Base-by-base conservation (phyloP, 331 rosid species). In the Pyracantha coccinea region DNA sequence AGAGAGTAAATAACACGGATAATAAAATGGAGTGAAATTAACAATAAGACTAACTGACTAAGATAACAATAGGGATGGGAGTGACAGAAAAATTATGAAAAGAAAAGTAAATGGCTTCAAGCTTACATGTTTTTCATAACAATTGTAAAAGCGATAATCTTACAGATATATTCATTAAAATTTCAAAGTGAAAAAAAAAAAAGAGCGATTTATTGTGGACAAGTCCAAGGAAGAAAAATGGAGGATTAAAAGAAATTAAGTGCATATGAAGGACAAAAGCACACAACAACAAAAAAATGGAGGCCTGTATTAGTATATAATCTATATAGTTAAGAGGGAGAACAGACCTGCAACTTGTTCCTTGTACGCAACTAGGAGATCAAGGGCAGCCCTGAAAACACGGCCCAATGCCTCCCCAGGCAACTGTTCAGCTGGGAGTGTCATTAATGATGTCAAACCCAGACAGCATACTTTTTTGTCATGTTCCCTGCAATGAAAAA, bases 401-500 rank as follows among this genome's bases (percentile, higher is more conserved):
- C 94, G 87, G 66, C 95, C 96, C 33, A 93, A 87, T 71, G 98
- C 98, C 68, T 93, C 97, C 21, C 78, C 91, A 2, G 90, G 92
- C 74, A 93, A 84, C 45, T 77, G 98, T 73, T 88, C 91, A 2
- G 87, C 89, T 6, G 98, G 91, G 71, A 93, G 94, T 35, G 87
- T 81, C 78, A 93, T 79, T 44, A 93, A 74, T 12, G 98, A 93
- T 41, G 91, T 91, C 82, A 93, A 83, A 69, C 98, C 98, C 87
- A 93, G 85, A 85, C 97, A 89, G 86, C 98, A 91, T 47, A 93
- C 97, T 74, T 93, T 93, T 84, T 91, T 93, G 60, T 93, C 94
- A 67, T 93, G 93, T 79, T 91, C 97, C 92, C 98, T 93, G 88
- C 75, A 86, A 66, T 65, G 65, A 32, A 41, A 65, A 66, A 31